Base-by-base conservation (phyloP, 805 yeast species). In the Teunomyces atbi region DNA sequence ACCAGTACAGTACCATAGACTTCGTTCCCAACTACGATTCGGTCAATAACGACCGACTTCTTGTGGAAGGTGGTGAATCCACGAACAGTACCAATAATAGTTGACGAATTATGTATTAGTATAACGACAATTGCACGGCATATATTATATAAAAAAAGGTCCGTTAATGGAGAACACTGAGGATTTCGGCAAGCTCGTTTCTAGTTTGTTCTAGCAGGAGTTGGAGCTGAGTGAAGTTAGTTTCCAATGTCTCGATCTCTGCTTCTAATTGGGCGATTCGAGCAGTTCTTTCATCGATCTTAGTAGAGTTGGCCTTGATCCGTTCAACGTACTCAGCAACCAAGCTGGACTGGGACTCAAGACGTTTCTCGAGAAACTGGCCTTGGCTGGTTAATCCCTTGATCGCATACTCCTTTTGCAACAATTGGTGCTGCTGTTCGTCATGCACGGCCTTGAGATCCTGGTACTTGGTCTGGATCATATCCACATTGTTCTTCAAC, bases 11-110 rank as follows among this genome's bases (percentile, higher is more conserved):
- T 18, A 49, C 53, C 5, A 55, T 53, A 5, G 74, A 69, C 38
- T 61, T 54, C 45, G 74, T 68, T 7, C 74, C 74, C 2, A 61
- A 60, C 38, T 69, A 69, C 53, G 61, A 60, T 34, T 48, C 56
- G 5, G 58, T 61, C 3, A 59, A 55, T 21, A 52, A 64, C 35
- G 71, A 66, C 51, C 51, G 51, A 28, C 47, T 65, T 20, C 36
- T 46, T 13, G 40, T 33, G 18, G 42, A 46, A 13, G 45, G 48
- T 16, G 13, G 33, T 5, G 20, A 41, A 13, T 18, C 33, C 40
- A 23, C 41, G 43, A 36, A 41, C 45, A 15, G 44, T 33, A 45
- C 37, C 45, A 34, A 41, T 11, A 37, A 18, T 16, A 32, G n/a
- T 16, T 15, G 20, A 30, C 12, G 11, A 19, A 41, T 12, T 13